Conservation (phyloP, 148 eudicot species). For the Nepenthes mirabilis region DNA sequence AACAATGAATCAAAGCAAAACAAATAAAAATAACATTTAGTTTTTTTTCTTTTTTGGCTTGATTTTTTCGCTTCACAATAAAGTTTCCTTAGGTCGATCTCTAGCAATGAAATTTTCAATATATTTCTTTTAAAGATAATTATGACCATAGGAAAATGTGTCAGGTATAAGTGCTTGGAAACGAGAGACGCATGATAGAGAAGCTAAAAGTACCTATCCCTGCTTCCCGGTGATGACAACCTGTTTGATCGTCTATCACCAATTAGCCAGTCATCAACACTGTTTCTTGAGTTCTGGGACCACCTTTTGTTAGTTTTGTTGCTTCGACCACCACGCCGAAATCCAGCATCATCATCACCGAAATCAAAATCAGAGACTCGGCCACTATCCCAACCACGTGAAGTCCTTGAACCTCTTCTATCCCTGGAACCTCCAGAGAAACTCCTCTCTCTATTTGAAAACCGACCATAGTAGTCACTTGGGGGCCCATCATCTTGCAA, state of each 20-base stretch:
- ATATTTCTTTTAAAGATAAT: background rate
- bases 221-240: slow-evolving; percentile 48
- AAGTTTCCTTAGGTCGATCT: too few species aligned
- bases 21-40: too few species aligned
- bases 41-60: too few species aligned
- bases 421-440: slow-evolving; percentile 28
- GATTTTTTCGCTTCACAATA: too few species aligned
- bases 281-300: slow-evolving; percentile 40
- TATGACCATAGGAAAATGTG: background rate
- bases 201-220: slow-evolving; percentile 50
- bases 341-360: slow-evolving; percentile 13
- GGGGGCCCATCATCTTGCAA: slow-evolving; percentile 93
- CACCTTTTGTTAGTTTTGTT: slow-evolving; percentile 32
- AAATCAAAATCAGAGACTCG: slow-evolving; percentile 20
- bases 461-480: slow-evolving; percentile 72
- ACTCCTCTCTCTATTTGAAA: slow-evolving; percentile 54
- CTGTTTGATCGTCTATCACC: slow-evolving; percentile 39
- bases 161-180: background rate
- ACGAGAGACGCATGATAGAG: background rate
- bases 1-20: too few species aligned
- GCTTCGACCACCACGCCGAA: slow-evolving; percentile 36
- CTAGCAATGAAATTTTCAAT: background rate
- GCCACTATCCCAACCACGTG: slow-evolving; percentile 45
- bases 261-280: slow-evolving; percentile 66
- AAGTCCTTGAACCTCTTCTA: slow-evolving; percentile 28